These are phyloP conservation scores for Blastobotrys chiropterorum DNA, from an alignment of 805 yeast species.

Conservation along the genomic window DNA sequence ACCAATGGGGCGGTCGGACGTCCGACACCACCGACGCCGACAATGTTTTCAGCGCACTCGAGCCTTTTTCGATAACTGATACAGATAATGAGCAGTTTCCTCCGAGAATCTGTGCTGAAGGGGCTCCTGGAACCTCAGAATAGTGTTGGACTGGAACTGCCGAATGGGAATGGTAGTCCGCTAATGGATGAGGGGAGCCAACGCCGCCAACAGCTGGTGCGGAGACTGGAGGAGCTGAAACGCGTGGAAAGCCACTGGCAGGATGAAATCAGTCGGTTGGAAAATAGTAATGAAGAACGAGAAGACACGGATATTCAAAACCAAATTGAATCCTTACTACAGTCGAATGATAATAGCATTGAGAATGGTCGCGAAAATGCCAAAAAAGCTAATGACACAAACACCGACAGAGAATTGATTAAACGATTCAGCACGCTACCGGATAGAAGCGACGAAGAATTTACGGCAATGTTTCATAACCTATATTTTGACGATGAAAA, in stretches of 20 bases:
- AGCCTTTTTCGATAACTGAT: background rate
- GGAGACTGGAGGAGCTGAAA: background rate
- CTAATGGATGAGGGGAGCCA: background rate
- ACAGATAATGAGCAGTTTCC: background rate
- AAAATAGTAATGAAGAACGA: background rate
- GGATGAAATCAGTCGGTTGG: background rate
- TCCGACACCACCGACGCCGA: background rate
- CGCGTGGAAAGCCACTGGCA: background rate
- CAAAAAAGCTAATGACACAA: background rate
- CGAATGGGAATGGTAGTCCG: too few relatives aligned
- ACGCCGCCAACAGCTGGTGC: background rate
- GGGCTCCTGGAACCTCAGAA: background rate
- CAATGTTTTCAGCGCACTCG: too few relatives aligned
- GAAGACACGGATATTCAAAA: background rate
- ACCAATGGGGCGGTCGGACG: too few relatives aligned
- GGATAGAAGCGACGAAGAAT: background rate
- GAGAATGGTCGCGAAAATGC: background rate
- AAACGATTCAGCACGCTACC: background rate
- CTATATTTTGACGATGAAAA: background rate
- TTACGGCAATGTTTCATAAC: background rate
- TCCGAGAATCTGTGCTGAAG: background rate
- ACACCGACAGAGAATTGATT: background rate
- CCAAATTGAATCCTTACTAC: background rate
- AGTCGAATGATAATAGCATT: background rate
- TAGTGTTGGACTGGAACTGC: too few relatives aligned